A percentile compares a stretch with the other conserved stretches of the same genome.
Conservation (phyloP, 495 filamentous ascomycete genomes). For the Penicillium lividum region DNA sequence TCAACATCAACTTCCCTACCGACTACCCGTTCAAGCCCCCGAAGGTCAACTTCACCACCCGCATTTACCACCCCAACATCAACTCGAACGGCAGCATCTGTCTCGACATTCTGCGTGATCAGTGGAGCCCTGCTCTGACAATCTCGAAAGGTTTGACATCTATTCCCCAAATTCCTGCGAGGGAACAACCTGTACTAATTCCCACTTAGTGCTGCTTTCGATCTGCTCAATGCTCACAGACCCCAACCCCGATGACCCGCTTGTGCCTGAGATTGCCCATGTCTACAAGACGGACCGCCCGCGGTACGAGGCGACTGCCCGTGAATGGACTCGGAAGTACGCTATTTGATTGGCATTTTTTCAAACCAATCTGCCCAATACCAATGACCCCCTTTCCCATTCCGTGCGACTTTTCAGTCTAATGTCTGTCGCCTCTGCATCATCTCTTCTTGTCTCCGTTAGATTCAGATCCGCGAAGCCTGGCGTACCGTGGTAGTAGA, state of each 20-base stretch:
- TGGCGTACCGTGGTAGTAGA: conserved; percentile 52
- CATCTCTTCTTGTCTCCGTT: conserved; percentile 34
- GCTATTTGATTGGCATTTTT: conserved; percentile 62
- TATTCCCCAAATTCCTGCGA: background rate
- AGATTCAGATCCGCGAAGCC: conserved; percentile 46
- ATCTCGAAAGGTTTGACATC: conserved; percentile 88
- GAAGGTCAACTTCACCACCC: conserved; percentile 99
- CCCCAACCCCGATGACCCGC: conserved; percentile 97
- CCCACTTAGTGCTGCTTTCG: conserved; percentile 77
- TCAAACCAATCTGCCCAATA: conserved; percentile 25
- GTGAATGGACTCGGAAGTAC: conserved; percentile 99
- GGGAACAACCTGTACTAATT: background rate
- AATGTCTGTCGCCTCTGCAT: conserved; percentile 35
- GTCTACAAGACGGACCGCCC: conserved; percentile 99
- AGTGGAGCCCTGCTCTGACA: conserved; percentile 98
- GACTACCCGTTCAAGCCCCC: conserved; percentile 99
- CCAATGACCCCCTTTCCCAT: conserved; percentile 12
- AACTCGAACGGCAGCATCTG: conserved; percentile 99
- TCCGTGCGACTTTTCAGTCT: conserved; percentile 26
- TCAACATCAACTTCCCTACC: conserved; percentile 97
- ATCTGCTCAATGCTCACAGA: conserved; percentile 99
- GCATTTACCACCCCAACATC: conserved; percentile 99
- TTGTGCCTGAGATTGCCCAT: conserved; percentile 97
- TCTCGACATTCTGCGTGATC: conserved; percentile 94
- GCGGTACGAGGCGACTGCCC: conserved; percentile 92